Base-by-base conservation (phyloP, 306 rosid genomes). In the Inga leiocalycina region DNA sequence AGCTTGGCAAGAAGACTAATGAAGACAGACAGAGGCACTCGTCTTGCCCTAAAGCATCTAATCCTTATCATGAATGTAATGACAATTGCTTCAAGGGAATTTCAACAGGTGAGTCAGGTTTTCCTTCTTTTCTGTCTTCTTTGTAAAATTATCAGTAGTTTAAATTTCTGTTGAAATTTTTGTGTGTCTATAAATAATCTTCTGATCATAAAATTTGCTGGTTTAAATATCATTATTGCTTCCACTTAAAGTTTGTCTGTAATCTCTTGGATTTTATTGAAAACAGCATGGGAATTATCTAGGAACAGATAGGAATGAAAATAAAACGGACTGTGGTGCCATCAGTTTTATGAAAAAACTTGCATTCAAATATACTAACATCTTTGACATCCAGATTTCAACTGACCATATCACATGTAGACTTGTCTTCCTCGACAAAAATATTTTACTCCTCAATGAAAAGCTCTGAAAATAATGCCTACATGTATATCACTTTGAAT, bases 41-140 rank as follows among this genome's bases (percentile, higher is more conserved):
- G 48, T 86, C 84, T 68, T 90, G 93, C 45, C 83, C 87, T 76
- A 91, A 89, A 88, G 91, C 94, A 34, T 90, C 93, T 78, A 93
- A 90, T 80, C 97, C 97, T 84, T 93, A 86, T 82, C 90, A 91
- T 88, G 75, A 20, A 30, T 92, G 96, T 77, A 78, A 73, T 83
- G 86, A 87, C 54, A 30, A 62, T 82, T 90, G 90, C 89, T 4
- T 45, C 62, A 89, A 84, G 85, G 78, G 79, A 80, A 76, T 75
- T 34, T 74, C 88, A 12, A 89, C 76, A 77, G 86, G 78, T 34
- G 88, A 89, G 82, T 37, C 95, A 93, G 91, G 93, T 90, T 82
- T 43, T 69, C 79, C 66, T n/a, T 30, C 10, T 56, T 75, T 81
- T 80, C 57, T 70, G 34, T 80, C 46, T 69, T 45, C 74, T 79